phyloP scores from a whole-genome alignment of 352 stramenopile genomes.

The Phytopythium vexans region DNA sequence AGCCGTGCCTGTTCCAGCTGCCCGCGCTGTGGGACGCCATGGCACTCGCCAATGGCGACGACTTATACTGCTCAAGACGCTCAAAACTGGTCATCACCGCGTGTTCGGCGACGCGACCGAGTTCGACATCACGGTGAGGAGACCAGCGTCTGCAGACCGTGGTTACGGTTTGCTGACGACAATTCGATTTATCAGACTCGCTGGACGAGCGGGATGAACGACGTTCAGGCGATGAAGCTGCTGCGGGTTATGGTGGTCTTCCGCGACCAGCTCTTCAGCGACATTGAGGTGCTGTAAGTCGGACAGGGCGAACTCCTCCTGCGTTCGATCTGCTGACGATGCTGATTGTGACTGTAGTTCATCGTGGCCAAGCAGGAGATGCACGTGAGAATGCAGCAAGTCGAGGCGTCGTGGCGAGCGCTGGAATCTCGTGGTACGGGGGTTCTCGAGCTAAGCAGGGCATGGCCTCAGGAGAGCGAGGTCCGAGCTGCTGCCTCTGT shows the following conservation, averaged over 20 bases:
- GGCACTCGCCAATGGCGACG: slow-evolving; percentile 24
- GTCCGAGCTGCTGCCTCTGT: too few species aligned
- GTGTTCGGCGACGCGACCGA: slow-evolving; percentile 60
- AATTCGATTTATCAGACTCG: slow-evolving; percentile 19
- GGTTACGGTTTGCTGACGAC: slow-evolving; percentile 1
- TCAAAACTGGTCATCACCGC: slow-evolving; percentile 49
- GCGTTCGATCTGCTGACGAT: too few species aligned
- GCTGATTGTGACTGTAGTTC: slow-evolving; percentile 21
- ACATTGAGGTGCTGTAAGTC: slow-evolving; percentile 46
- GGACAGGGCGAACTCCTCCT: too few species aligned
- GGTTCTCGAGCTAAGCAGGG: too few species aligned
- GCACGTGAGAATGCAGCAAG: too few species aligned
- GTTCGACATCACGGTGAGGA: slow-evolving; percentile 55
- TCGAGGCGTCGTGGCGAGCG: too few species aligned
- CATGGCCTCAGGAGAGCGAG: too few species aligned
- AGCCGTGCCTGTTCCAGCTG: slow-evolving; percentile 47
- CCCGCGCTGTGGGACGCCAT: slow-evolving; percentile 50
- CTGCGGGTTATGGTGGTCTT: slow-evolving; percentile 62
- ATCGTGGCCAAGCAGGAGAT: slow-evolving; percentile 46
- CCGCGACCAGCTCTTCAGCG: slow-evolving; percentile 62
- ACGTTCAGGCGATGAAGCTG: slow-evolving; percentile 41
- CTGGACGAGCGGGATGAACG: slow-evolving; percentile 32
- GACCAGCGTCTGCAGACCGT: neutral
- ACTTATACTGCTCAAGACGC: slow-evolving; percentile 33
- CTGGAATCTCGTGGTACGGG: too few species aligned